Conservation (phyloP, 2,329 filamentous ascomycete species). For the Scedosporium boydii region DNA sequence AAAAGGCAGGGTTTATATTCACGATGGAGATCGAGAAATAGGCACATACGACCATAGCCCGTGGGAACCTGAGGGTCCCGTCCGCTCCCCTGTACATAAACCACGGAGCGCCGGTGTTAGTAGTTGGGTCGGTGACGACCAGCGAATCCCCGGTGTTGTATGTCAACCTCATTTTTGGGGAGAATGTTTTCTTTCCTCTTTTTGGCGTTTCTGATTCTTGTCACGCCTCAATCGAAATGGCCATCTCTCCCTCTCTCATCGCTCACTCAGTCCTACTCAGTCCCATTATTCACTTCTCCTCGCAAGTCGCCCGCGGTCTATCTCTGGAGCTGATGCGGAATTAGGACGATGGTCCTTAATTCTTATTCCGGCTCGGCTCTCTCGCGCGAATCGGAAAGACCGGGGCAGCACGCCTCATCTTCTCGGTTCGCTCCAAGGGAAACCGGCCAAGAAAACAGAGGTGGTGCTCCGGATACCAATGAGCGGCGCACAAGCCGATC, state of each 20-base stretch:
- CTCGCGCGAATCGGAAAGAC: not conserved
- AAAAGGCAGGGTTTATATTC: too few relatives aligned
- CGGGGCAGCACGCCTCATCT: not conserved
- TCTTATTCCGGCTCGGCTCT: not conserved
- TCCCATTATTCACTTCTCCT: too few relatives aligned
- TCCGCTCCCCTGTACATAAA: not conserved
- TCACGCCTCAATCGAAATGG: not conserved
- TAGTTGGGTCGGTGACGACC: not conserved
- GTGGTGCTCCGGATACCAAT: not conserved
- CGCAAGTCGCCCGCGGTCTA: too few relatives aligned
- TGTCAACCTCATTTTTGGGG: not conserved
- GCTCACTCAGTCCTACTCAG: too few relatives aligned
- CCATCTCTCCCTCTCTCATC: too few relatives aligned
- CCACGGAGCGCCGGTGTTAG: not conserved
- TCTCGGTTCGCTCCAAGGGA: not conserved
- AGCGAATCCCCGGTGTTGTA: not conserved
- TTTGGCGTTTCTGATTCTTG: not conserved
- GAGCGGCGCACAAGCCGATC: not conserved
- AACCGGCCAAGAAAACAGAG: not conserved
- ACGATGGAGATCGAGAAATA: too few relatives aligned
- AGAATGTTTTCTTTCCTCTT: not conserved
- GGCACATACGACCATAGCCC: too few relatives aligned
- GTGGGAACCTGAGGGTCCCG: too few relatives aligned
- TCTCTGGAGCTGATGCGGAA: too few relatives aligned
- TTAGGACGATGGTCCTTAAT: not conserved